A percentile compares a stretch with the other conserved stretches of the same genome.
Conservation (phyloP, 148 eudicot species). For the Fagopyrum homotropicum region DNA sequence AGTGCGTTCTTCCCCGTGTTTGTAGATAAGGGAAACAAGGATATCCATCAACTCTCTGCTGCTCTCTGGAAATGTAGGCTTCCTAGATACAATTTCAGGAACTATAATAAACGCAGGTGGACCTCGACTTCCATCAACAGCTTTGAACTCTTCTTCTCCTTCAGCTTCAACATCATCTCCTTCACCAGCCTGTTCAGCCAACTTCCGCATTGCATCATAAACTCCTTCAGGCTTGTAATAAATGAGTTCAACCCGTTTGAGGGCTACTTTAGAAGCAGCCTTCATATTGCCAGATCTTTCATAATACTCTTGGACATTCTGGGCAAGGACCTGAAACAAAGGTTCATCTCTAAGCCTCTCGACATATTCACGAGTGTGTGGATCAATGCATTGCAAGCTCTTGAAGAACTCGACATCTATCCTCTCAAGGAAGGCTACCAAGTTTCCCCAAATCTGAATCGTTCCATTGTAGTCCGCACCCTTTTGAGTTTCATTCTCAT, state of each 20-base stretch:
- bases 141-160: slow-evolving; percentile 30
- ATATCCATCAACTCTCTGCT: slow-evolving; percentile 79
- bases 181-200: slow-evolving; percentile 51
- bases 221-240: slow-evolving; percentile 81
- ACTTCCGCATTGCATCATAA: slow-evolving; percentile 76
- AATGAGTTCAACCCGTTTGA: slow-evolving; percentile 62
- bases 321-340: slow-evolving; percentile 57
- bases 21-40: slow-evolving; percentile 75
- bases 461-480: slow-evolving; percentile 65
- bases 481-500: slow-evolving; percentile 78
- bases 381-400: slow-evolving; percentile 82
- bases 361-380: slow-evolving; percentile 77
- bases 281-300: slow-evolving; percentile 53
- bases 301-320: slow-evolving; percentile 66
- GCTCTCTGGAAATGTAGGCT: slow-evolving; percentile 61
- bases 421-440: slow-evolving; percentile 85
- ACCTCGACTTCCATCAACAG: slow-evolving; percentile 34
- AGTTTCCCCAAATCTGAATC: slow-evolving; percentile 78
- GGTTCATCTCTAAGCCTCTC: slow-evolving; percentile 86
- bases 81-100: slow-evolving; percentile 68
- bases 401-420: slow-evolving; percentile 79
- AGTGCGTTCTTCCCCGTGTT: slow-evolving; percentile 79
- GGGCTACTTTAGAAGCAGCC: slow-evolving; percentile 70
- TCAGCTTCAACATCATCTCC: slow-evolving; percentile 31
- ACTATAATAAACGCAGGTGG: slow-evolving; percentile 65